Evolutionary conservation across 225 moss, liverwort and hornwort genomes (phyloP).

Genomic region (Pseudisothecium myosuroides): DNA sequence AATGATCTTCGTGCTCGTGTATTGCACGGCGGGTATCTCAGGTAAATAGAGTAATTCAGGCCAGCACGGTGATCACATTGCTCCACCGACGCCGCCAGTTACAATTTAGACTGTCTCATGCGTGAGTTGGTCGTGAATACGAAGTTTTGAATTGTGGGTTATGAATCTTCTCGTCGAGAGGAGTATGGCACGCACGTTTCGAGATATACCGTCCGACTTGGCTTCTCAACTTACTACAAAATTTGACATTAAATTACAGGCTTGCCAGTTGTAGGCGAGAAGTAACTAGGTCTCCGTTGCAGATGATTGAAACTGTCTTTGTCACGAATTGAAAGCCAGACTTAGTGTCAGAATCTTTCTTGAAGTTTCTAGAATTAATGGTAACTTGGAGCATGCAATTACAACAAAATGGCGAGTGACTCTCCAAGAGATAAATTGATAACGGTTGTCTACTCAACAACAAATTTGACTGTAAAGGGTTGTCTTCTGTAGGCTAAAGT

Average conservation of each 20-base stretch:
- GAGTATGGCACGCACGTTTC: background rate
- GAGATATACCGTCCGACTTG: background rate
- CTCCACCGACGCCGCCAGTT: background rate
- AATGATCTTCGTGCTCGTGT: constrained; percentile 50
- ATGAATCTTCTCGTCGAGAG: background rate
- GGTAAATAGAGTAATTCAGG: background rate
- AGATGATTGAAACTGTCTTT: background rate
- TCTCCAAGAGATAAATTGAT: background rate
- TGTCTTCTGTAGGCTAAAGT: background rate
- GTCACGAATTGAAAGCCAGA: background rate
- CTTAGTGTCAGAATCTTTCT: background rate
- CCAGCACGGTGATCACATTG: background rate
- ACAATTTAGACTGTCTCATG: background rate
- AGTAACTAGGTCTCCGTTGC: background rate
- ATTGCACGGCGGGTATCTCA: constrained; percentile 44
- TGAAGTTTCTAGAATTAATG: background rate
- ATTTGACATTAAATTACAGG: background rate
- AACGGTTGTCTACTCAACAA: background rate
- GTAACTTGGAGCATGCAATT: background rate
- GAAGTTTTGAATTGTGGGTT: background rate
- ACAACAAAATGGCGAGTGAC: background rate
- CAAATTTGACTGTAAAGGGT: background rate
- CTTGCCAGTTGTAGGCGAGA: background rate
- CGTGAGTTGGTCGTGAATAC: background rate
- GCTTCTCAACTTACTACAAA: background rate